Evolutionary conservation across 2,329 filamentous ascomycete genomes (phyloP), one percentile per base, ranked within the genome.

Genomic region (Teratosphaeria nubilosa): DNA sequence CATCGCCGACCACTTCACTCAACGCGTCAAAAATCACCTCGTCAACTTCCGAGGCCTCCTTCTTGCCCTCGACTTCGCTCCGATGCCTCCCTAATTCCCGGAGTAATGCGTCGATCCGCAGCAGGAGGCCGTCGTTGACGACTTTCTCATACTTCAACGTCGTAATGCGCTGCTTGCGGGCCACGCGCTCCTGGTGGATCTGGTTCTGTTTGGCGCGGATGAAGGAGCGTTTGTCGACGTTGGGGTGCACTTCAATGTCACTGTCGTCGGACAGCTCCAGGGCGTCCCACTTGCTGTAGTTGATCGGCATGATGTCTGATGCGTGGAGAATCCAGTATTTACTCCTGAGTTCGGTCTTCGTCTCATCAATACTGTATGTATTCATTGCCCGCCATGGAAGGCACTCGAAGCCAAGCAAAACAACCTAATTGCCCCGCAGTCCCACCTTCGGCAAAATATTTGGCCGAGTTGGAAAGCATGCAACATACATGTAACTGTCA

Each of bases 211-310:
- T 99, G 64, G 94, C 95, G 64, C 92, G 90, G 73, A 99, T 99
- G 75, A 99, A 99, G 61, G 92, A 97, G 55, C 87, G 85, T 75
- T 99, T 99, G 78, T 99, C 94, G 72, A 99, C 94, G 72, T 99
- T 99, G 60, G 94, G 94, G 75, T 99, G 94, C 55, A 97, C 94
- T 77, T 99, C 94, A 68, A 99, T 86, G 70, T 99, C 94, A 55
- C 91, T 96, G 76, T 99, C 94, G 75, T 99, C 94, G 70, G 90
- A 96, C 71, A 99, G 86, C 84, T 99, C 94, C 70, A 99, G 83
- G 60, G 88, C 86, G 73, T 97, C 88, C 85, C 85, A 88, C 77
- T 87, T 88, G 75, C 83, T 87, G 72, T 87, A 88, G 68, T 87
- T 82, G 62, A 87, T 78, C n/a, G 79, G 77, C 80, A 82, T 82